Evolutionary conservation across 176 grass and related monocot genomes (phyloP).

Genomic region (Canna indica): DNA sequence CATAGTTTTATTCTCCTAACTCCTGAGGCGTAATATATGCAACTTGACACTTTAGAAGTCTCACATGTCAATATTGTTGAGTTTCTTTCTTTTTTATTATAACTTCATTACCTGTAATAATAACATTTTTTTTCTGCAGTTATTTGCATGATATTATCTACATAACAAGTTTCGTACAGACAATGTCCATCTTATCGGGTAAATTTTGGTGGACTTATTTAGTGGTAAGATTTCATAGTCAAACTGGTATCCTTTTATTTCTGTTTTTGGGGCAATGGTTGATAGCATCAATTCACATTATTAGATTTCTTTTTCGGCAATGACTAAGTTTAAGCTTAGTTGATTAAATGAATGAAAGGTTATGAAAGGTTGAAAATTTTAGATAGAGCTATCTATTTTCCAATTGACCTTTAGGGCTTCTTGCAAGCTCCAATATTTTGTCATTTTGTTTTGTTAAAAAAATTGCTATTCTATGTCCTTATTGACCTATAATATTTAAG

Average conservation of each 20-base stretch:
- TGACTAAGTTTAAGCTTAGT: too few relatives aligned
- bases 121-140: slow-evolving; percentile 25
- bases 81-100: neutral
- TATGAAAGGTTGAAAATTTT: too few relatives aligned
- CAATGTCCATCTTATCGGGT: slow-evolving; percentile 75
- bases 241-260: neutral
- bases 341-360: too few relatives aligned
- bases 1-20: too few relatives aligned
- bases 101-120: neutral
- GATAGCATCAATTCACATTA: neutral
- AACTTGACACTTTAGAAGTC: too few relatives aligned
- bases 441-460: too few relatives aligned
- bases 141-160: slow-evolving; percentile 94
- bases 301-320: neutral
- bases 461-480: too few relatives aligned
- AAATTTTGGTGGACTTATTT: slow-evolving; percentile 98
- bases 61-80: neutral
- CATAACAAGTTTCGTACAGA: slow-evolving; percentile 81
- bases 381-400: too few relatives aligned
- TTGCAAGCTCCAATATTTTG: too few relatives aligned
- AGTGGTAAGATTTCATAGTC: slow-evolving; percentile 44
- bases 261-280: neutral
- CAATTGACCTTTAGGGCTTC: too few relatives aligned
- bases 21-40: too few relatives aligned
- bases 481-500: too few relatives aligned